These are phyloP conservation scores for Santalum album DNA, from an alignment of 164 flowering plant genomes.

Conservation along the genomic window DNA sequence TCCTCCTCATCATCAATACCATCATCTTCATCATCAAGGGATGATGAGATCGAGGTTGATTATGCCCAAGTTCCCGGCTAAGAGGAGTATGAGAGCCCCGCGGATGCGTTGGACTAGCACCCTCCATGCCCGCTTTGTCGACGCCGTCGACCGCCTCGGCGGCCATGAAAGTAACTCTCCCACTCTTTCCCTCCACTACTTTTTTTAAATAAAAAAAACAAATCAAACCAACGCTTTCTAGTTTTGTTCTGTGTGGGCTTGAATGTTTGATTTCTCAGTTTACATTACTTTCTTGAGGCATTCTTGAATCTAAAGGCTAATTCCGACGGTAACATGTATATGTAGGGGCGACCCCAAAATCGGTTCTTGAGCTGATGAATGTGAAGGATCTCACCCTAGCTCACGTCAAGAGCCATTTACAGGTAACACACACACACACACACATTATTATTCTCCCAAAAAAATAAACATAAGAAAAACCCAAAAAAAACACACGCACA, in stretches of 20 bases:
- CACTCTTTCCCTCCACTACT: no score
- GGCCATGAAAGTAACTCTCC: slow-evolving; percentile 15
- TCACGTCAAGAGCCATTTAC: slow-evolving; percentile 25
- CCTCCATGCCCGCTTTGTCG: slow-evolving; percentile 17
- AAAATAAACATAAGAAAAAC: no score
- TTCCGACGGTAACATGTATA: no score
- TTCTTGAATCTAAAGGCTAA: no score
- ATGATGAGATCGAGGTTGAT: background rate
- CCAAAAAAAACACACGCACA: no score
- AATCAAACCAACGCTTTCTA: no score
- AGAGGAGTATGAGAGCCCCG: slow-evolving; percentile 8
- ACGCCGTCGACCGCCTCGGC: slow-evolving; percentile 19
- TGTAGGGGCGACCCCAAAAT: slow-evolving; percentile 22
- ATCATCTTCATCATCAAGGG: background rate
- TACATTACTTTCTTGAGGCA: no score
- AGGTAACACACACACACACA: slow-evolving; percentile 5
- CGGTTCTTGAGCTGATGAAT: slow-evolving; percentile 21
- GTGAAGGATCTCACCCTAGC: slow-evolving; percentile 20
- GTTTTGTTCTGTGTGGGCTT: no score
- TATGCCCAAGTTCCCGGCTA: background rate
- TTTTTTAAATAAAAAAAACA: no score
- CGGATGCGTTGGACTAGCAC: slow-evolving; percentile 19
- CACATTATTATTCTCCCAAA: no score
- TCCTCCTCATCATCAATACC: no score
- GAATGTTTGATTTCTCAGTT: no score